Evolutionary conservation across 2,329 filamentous ascomycete species (phyloP).

Genomic region (Dactylonectria estremocensis): DNA sequence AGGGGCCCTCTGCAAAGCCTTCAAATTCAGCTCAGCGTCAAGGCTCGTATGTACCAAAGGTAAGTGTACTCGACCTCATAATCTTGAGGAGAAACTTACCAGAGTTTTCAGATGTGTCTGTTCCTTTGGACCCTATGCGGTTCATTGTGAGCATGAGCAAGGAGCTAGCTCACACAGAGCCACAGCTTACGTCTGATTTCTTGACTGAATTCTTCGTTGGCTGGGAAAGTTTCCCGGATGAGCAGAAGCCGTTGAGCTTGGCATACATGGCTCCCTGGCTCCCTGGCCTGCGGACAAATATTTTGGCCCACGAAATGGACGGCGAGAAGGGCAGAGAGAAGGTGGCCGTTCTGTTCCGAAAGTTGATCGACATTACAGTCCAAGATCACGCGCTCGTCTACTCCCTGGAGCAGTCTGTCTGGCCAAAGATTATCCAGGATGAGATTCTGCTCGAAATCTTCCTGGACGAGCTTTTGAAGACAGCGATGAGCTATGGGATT

Average conservation of each 20-base stretch:
- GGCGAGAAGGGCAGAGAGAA: conserved; percentile 78
- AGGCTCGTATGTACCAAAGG: conserved; percentile 75
- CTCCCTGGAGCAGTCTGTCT: conserved; percentile 75
- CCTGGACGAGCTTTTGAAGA: conserved; percentile 76
- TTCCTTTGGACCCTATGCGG: conserved; percentile 74
- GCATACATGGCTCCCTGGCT: conserved; percentile 82
- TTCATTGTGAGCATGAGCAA: conserved; percentile 78
- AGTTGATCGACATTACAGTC: conserved; percentile 76
- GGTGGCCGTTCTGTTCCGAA: conserved; percentile 74
- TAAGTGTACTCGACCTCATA: conserved; percentile 47
- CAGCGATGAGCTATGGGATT: conserved; percentile 70
- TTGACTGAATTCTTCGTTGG: conserved; percentile 82
- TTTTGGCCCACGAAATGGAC: conserved; percentile 72
- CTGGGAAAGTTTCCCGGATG: conserved; percentile 78
- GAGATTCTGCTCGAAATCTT: conserved; percentile 78
- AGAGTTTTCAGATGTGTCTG: conserved; percentile 66
- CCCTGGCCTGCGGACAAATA: conserved; percentile 70
- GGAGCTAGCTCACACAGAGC: conserved; percentile 74
- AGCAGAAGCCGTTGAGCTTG: conserved; percentile 77
- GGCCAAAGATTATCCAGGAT: conserved; percentile 76
- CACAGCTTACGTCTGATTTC: conserved; percentile 78
- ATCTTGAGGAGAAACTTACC: conserved; percentile 14
- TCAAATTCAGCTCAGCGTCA: conserved; percentile 75
- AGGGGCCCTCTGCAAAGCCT: conserved; percentile 76
- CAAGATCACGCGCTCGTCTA: conserved; percentile 72